Evolutionary conservation across 2,329 filamentous ascomycete species (phyloP), one percentile per base, ranked within the genome.

Genomic region (Penicillium sp.): DNA sequence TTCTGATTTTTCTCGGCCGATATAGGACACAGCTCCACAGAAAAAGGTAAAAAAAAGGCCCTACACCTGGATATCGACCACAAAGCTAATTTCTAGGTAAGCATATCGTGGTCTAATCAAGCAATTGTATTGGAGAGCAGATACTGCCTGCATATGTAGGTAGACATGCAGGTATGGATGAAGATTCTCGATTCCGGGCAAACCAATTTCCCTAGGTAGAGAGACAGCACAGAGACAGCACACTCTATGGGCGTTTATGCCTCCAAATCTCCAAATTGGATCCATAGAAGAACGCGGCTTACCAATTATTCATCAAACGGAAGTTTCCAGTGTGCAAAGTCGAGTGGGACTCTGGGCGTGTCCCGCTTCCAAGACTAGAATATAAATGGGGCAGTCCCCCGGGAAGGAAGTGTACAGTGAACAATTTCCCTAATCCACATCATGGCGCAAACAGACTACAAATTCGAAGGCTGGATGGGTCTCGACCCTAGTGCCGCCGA

Each of bases 391-490:
- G 45, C 54, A 43, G 13, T 17, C 19, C 28, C 52, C 48, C 45
- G 5, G 7, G 15, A 24, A 28, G 32, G 19, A 35, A 24, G 17
- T 19, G 22, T 4, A 6, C 39, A 26, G 22, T 15, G 8, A 22
- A 38, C 34, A 12, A 10, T 49, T 24, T 7, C 28, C 13, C 8
- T 29, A n/a, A 17, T 32, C 13, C n/a, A 45, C 46, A 51, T 33
- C 13, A 61, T 60, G 57, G 42, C 57, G 15, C 47, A 55, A 39
- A 61, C 66, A 49, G 67, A 74, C 55, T 75, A 76, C 64, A 75
- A 73, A 49, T 81, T 81, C 61, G 71, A 78, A 61, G 78, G 78
- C 59, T 81, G 78, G 78, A 69, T 80, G 56, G 78, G 75, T 60
- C 71, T 75, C 32, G 74, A 76, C 64, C 59, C 70, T 29, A 65